Base-by-base conservation (phyloP, 768 basidiomycete genomes). In the Exidia glandulosa region DNA sequence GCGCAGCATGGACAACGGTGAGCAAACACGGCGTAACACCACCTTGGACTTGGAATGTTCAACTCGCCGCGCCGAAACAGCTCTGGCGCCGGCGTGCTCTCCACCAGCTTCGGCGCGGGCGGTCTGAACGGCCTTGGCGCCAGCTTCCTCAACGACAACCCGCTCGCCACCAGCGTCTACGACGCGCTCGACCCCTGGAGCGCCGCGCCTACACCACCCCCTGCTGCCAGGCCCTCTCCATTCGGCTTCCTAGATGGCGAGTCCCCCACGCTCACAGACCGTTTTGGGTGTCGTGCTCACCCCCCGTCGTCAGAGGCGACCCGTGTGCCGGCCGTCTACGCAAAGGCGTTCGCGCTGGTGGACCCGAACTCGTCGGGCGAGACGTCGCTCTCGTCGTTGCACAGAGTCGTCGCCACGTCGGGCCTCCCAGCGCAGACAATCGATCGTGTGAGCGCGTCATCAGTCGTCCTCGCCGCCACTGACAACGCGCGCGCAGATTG, bases 321-420 rank as follows among this genome's bases (percentile, higher is more conserved):
- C 47, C 85, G 84, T 27, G 84, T 92, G 13, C 93, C 93, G 29
- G 72, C 82, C 19, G 78, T 87, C 56, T 96, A 96, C 73, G 79
- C 82, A 62, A 77, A 77, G 52, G 82, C 92, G 12, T 90, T 88
- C 66, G 77, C 81, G 33, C 76, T 84, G 6, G 85, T 90, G 31
- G 90, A 93, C 71, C 78, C 82, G n/a, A 76, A 66, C 32, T 81
- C 81, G 62, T 74, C 81, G 13, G 91, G 90, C 52, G 88, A 92
- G 67, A 82, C 84, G 2, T 93, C 92, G 19, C 83, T 96, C 36
- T 89, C 85, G 64, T 80, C 90, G 0, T 75, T 95, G 41, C 90
- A 90, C 54, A 81, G 93, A 45, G 82, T 94, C 32, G 75, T 96
- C 31, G 76, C 80, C 32, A 89, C 90, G 1, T 89, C 92, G 1